A percentile compares a stretch with the other conserved stretches of the same genome.
These are phyloP conservation scores for Cercophora samala DNA, from an alignment of 495 filamentous ascomycete genomes.

Conservation along the genomic window DNA sequence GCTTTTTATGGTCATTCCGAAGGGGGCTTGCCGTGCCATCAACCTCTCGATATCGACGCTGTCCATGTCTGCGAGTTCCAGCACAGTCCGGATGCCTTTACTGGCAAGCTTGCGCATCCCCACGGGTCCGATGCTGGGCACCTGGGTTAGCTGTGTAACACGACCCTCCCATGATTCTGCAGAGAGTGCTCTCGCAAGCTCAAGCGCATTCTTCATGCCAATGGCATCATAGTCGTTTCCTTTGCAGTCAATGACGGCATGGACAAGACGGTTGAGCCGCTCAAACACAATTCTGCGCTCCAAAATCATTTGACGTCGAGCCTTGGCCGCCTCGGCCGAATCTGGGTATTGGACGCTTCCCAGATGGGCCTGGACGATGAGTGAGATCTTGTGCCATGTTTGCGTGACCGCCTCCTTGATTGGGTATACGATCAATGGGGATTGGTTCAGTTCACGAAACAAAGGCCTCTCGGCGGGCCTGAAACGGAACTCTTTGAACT, in stretches of 20 bases:
- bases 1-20: conserved; percentile 66
- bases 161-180: conserved; percentile 86
- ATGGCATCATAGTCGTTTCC: conserved; percentile 63
- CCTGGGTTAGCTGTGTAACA: conserved; percentile 79
- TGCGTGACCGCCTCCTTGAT: conserved; percentile 73
- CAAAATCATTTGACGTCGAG: conserved; percentile 58
- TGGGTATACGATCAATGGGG: conserved; percentile 66
- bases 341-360: conserved; percentile 69
- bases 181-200: conserved; percentile 72
- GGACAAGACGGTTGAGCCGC: conserved; percentile 68
- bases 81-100: conserved; percentile 66
- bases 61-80: conserved; percentile 65
- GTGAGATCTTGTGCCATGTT: conserved; percentile 77
- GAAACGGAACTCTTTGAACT: conserved; percentile 70
- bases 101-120: conserved; percentile 72
- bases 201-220: conserved; percentile 65
- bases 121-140: conserved; percentile 76
- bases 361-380: conserved; percentile 80
- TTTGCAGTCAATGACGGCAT: conserved; percentile 85
- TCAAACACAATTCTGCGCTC: conserved; percentile 74
- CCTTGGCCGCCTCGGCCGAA: conserved; percentile 58
- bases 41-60: conserved; percentile 70
- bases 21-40: conserved; percentile 77
- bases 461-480: conserved; percentile 68
- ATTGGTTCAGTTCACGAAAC: conserved; percentile 81